Base-by-base conservation (phyloP, 768 basidiomycete species). In the Naganishia vishniacii region DNA sequence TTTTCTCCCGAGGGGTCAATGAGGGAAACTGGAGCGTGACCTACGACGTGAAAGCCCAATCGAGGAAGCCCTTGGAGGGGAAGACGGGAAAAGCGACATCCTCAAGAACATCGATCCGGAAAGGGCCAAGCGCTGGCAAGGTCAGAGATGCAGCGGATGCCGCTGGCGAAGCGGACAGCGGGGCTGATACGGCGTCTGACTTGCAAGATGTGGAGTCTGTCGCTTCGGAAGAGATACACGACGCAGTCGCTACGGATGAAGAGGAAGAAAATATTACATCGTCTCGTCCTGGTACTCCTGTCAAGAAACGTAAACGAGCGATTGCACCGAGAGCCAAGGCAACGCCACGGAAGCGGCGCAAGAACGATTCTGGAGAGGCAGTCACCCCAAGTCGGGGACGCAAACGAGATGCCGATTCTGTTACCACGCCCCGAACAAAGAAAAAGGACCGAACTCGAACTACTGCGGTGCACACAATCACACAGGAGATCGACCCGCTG, bases 311-410 rank as follows among this genome's bases (percentile, higher is more conserved):
- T 16, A 62, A 59, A 58, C 62, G 47, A 13, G 53, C 51, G 66
- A 48, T n/a, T 37, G 56, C 18, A 59, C 44, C 68, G 56, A 46
- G 48, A 59, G 68, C 31, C 65, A 67, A 44, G 74, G 74, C 40
- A 66, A 70, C 31, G 63, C 70, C 13, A 67, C 68, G 51, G 66
- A 63, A 26, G 71, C 53, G 53, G 4, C 53, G 37, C 13, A 56
- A 56, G 26, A 20, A 73, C 23, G 72, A 69, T 18, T 65, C 65
- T 7, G 44, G 16, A 82, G 64, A 40, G 67, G 63, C 81, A 4
- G 80, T 79, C 47, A 87, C 85, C 15, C 85, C 85, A 0, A 80
- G 79, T 23, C 78, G 80, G 32, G 83, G 29, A 25, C 23, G 42
- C 42, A 44, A 44, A n/a, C 42, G 42, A 11, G n/a, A 44, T 44